Percentiles rank a stretch among this genome's conserved stretches.
These are phyloP conservation scores for Cryptosporidium sp. DNA, from an alignment of 169 alveolate species.

Conservation along the genomic window DNA sequence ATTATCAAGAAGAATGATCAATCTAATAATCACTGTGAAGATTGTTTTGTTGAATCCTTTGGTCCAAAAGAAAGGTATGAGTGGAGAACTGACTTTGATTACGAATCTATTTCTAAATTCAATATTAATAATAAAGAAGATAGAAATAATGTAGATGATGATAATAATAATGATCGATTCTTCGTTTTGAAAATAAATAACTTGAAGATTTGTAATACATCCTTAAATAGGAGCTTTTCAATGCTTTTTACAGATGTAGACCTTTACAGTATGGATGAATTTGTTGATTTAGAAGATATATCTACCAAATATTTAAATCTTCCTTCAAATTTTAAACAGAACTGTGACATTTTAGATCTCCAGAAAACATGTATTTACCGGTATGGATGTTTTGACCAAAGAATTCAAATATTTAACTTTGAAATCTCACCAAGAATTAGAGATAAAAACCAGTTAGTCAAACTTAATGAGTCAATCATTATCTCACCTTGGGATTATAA, in stretches of 20 bases:
- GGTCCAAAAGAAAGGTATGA: slow-evolving; percentile 38
- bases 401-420: background rate
- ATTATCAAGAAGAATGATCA: background rate
- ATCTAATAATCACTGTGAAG: slow-evolving; percentile 9
- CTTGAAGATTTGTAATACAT: slow-evolving; percentile 37
- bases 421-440: background rate
- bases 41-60: slow-evolving; percentile 43
- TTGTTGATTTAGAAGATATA: slow-evolving; percentile 46
- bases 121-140: background rate
- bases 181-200: background rate
- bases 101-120: background rate
- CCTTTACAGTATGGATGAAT: background rate
- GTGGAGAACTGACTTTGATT: slow-evolving; percentile 19
- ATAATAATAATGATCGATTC: background rate
- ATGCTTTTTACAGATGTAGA: slow-evolving; percentile 9
- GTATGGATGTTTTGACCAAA: slow-evolving; percentile 54
- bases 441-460: background rate
- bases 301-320: slow-evolving; percentile 15
- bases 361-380: background rate
- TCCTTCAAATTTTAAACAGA: background rate
- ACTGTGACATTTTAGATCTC: background rate
- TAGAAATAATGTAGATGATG: background rate
- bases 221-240: slow-evolving; percentile 31
- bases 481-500: slow-evolving; percentile 46
- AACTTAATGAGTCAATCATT: background rate